Evolutionary conservation across 106 monocot genomes (phyloP).

Genomic region (Allium sativum): DNA sequence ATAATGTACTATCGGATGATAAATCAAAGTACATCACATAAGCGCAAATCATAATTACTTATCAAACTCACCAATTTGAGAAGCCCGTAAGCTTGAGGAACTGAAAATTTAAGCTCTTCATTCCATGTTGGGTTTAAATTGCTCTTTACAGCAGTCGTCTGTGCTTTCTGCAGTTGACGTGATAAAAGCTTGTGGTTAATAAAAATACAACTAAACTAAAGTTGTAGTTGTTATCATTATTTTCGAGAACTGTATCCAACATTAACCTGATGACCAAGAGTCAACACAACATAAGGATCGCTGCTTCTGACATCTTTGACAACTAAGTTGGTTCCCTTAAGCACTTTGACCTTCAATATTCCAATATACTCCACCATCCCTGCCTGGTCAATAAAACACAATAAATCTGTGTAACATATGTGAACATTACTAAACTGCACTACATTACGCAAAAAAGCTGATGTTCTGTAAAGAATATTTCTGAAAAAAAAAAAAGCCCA

Average conservation of each 20-base stretch:
- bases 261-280: slow-evolving; percentile 48
- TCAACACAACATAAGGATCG: slow-evolving; percentile 61
- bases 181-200: background rate
- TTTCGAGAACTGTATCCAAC: background rate
- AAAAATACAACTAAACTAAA: too few species aligned
- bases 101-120: slow-evolving; percentile 55
- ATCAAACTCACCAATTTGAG: slow-evolving; percentile 55
- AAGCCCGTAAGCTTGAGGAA: slow-evolving; percentile 53
- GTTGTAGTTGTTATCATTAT: too few species aligned
- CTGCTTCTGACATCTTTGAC: slow-evolving; percentile 45
- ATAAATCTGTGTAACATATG: too few species aligned
- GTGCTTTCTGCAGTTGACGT: slow-evolving; percentile 35
- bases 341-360: slow-evolving; percentile 51
- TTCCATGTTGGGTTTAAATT: slow-evolving; percentile 86
- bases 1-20: too few species aligned
- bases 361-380: slow-evolving; percentile 36
- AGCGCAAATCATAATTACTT: background rate
- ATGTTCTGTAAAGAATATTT: too few species aligned
- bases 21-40: too few species aligned
- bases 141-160: slow-evolving; percentile 44
- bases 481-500: too few species aligned
- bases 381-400: slow-evolving; percentile 10
- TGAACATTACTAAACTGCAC: too few species aligned
- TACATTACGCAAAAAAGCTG: too few species aligned
- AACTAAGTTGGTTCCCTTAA: slow-evolving; percentile 44